These are phyloP conservation scores for Emmonsiellopsis sp. DNA, from an alignment of 2,329 filamentous ascomycete species.

Conservation along the genomic window DNA sequence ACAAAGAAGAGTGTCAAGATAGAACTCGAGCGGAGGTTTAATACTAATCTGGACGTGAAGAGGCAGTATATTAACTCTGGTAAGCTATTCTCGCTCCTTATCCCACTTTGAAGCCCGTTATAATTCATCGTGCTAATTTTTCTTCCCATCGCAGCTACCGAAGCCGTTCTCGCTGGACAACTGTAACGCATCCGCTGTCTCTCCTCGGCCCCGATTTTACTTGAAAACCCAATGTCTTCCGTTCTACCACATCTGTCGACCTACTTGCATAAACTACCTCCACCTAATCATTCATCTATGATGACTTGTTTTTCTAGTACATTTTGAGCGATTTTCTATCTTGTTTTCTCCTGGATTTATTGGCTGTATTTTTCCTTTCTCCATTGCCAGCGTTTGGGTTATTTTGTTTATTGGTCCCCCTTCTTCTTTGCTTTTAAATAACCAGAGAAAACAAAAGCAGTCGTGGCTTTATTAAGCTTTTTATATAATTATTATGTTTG, in stretches of 20 bases:
- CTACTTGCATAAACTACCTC: too few relatives aligned
- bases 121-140: slow-evolving; percentile 18
- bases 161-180: slow-evolving; percentile 69
- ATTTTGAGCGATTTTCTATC: not conserved
- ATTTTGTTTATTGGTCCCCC: not conserved
- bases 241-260: not conserved
- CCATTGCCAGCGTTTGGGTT: not conserved
- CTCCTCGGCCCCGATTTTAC: not conserved
- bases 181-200: slow-evolving; percentile 36
- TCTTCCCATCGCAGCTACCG: slow-evolving; percentile 49
- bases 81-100: slow-evolving; percentile 41
- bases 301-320: not conserved
- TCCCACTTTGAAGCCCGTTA: not conserved
- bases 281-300: not conserved
- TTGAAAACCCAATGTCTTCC: not conserved
- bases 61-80: slow-evolving; percentile 89
- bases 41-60: slow-evolving; percentile 74
- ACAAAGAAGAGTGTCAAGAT: slow-evolving; percentile 98
- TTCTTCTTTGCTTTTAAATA: too few relatives aligned
- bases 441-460: too few relatives aligned
- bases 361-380: not conserved
- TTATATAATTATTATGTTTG: too few relatives aligned
- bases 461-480: too few relatives aligned
- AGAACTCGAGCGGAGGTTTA: slow-evolving; percentile 86
- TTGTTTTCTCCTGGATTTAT: not conserved